phyloP scores from a whole-genome alignment of 805 yeast genomes.

The Pichia membranifaciens region DNA sequence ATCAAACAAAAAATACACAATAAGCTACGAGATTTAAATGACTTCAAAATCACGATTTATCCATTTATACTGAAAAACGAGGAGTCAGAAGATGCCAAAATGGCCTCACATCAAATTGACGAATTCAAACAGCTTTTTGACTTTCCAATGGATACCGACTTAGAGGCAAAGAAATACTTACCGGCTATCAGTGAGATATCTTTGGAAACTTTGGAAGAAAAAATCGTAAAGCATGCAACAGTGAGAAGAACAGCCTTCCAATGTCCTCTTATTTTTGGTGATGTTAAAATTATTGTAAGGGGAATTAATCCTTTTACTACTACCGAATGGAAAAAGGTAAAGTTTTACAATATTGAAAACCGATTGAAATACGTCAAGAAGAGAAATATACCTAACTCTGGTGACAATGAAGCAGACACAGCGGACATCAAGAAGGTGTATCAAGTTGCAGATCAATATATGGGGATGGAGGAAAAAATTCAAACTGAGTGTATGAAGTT shows the following conservation, averaged over 20 bases:
- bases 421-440: conserved; percentile 34
- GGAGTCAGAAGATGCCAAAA: conserved; percentile 37
- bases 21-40: conserved; percentile 54
- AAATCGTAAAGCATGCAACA: conserved; percentile 53
- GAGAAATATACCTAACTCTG: conserved; percentile 35
- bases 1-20: conserved; percentile 47
- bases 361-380: conserved; percentile 46
- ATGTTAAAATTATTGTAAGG: conserved; percentile 55
- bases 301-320: conserved; percentile 59
- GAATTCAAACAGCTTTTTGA: conserved; percentile 12
- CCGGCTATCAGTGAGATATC: conserved; percentile 40
- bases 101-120: conserved; percentile 10
- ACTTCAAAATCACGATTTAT: conserved; percentile 45
- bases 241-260: conserved; percentile 58
- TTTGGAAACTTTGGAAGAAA: conserved; percentile 38
- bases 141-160: conserved; percentile 1
- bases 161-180: conserved; percentile 11
- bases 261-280: conserved; percentile 51
- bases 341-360: conserved; percentile 51
- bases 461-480: conserved; percentile 19
- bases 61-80: conserved; percentile 55
- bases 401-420: conserved; percentile 36
- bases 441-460: conserved; percentile 42
- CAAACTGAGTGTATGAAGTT: conserved; percentile 16
- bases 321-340: conserved; percentile 16